These are phyloP conservation scores for Hysterangium stoloniferum DNA, from an alignment of 768 basidiomycete genomes.

Conservation along the genomic window DNA sequence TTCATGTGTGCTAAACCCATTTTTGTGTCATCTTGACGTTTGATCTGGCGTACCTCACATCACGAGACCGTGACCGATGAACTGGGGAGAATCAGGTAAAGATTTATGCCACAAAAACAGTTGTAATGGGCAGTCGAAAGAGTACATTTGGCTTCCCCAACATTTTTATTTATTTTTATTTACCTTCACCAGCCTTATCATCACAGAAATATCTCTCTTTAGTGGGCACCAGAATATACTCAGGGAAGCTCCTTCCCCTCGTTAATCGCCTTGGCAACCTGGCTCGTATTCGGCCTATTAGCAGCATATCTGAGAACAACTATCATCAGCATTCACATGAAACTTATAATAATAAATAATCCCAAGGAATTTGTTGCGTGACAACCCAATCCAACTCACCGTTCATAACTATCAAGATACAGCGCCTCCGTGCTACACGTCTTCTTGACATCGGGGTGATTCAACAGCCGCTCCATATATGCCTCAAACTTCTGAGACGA, in stretches of 20 bases:
- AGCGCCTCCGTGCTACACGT: slow-evolving; percentile 64
- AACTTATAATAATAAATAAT: neutral
- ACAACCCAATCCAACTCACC: slow-evolving; percentile 28
- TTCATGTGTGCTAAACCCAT: no score
- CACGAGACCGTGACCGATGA: no score
- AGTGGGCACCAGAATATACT: no score
- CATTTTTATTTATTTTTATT: no score
- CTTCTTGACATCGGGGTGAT: slow-evolving; percentile 53
- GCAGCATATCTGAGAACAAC: slow-evolving; percentile 51
- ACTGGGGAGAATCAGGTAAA: no score
- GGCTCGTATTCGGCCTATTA: slow-evolving; percentile 71
- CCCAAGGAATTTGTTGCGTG: neutral
- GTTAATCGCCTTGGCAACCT: slow-evolving; percentile 71
- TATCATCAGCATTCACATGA: neutral
- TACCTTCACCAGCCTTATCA: no score
- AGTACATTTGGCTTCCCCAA: no score
- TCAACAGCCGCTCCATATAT: slow-evolving; percentile 48
- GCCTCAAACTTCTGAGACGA: slow-evolving; percentile 39
- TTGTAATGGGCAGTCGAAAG: no score
- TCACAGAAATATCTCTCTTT: no score
- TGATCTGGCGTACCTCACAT: no score
- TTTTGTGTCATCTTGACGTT: no score
- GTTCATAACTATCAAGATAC: slow-evolving; percentile 67
- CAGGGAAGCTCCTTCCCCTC: slow-evolving; percentile 55
- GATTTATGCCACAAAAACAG: no score